Conservation (phyloP, 2,329 filamentous ascomycete species). For the Chrysoporthe austroafricana region DNA sequence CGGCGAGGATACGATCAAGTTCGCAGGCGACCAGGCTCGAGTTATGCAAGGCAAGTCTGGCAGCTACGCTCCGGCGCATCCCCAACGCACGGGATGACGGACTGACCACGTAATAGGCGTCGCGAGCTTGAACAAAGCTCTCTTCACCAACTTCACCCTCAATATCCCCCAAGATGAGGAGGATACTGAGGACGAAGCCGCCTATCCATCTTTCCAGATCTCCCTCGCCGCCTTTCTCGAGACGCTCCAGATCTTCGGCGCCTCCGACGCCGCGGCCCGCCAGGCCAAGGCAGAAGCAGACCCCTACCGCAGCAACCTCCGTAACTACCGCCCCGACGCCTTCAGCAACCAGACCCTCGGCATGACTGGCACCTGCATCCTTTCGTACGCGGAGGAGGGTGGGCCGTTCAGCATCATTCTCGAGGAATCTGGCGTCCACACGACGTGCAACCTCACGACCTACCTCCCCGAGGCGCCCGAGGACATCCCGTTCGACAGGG, state of each 20-base stretch:
- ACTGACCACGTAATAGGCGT: conserved; percentile 53
- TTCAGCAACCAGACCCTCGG: conserved; percentile 84
- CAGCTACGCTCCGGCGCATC: conserved; percentile 12
- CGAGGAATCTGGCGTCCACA: conserved; percentile 83
- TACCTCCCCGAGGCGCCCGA: conserved; percentile 77
- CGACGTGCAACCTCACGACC: conserved; percentile 86
- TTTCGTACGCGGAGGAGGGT: conserved; percentile 76
- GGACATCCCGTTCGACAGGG: conserved; percentile 86
- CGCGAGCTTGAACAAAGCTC: conserved; percentile 82
- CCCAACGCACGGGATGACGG: conserved; percentile 37
- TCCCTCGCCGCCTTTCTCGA: conserved; percentile 87
- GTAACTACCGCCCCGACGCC: conserved; percentile 69
- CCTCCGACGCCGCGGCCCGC: conserved; percentile 69
- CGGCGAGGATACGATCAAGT: conserved; percentile 80
- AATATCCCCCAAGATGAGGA: conserved; percentile 51
- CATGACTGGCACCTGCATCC: conserved; percentile 82
- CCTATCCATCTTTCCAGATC: conserved; percentile 78
- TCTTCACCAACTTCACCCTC: conserved; percentile 86
- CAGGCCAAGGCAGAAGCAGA: conserved; percentile 63
- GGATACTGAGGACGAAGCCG: conserved; percentile 44
- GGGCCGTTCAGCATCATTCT: conserved; percentile 83
- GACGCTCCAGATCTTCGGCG: conserved; percentile 92
- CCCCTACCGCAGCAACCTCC: conserved; percentile 63
- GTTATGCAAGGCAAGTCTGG: conserved; percentile 81
- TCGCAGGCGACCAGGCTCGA: conserved; percentile 84